phyloP scores from a whole-genome alignment of 768 basidiomycete genomes.

The Suillus plorans region DNA sequence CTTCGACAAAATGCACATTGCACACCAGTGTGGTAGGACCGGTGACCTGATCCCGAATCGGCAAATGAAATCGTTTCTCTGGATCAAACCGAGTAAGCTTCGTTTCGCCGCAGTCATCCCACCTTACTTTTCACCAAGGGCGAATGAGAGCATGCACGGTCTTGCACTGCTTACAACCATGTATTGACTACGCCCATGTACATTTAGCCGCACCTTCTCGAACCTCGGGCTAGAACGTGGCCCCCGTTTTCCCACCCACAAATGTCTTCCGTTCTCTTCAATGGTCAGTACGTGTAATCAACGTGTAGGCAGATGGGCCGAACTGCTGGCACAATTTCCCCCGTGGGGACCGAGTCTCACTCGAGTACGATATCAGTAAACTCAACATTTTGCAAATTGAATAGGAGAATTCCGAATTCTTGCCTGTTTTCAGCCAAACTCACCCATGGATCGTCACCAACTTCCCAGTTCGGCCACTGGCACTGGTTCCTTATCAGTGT shows the following conservation, averaged over 20 bases:
- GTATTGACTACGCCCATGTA: not conserved
- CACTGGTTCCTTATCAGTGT: not conserved
- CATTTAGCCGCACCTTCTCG: constrained; percentile 7
- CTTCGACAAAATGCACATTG: constrained; percentile 11
- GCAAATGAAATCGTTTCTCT: constrained; percentile 1
- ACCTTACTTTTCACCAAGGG: constrained; percentile 18
- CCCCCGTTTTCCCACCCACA: constrained; percentile 18
- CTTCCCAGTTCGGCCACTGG: not conserved
- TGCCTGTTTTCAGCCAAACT: not conserved
- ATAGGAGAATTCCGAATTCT: not conserved
- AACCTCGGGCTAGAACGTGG: not conserved
- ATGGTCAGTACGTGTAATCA: not conserved
- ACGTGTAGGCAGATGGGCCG: not conserved
- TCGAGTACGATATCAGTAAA: not conserved
- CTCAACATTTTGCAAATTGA: constrained; percentile 13
- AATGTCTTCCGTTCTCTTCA: not conserved
- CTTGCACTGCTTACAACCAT: constrained; percentile 15
- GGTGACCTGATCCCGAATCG: not conserved
- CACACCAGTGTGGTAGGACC: not conserved
- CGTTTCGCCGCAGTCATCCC: not conserved
- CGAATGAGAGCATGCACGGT: constrained; percentile 24
- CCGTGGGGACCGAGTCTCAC: not conserved
- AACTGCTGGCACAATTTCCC: not conserved
- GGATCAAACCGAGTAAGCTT: not conserved
- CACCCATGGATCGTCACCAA: not conserved